phyloP scores from a whole-genome alignment of 139 green algal species.

The Chlamydomonas urium region DNA sequence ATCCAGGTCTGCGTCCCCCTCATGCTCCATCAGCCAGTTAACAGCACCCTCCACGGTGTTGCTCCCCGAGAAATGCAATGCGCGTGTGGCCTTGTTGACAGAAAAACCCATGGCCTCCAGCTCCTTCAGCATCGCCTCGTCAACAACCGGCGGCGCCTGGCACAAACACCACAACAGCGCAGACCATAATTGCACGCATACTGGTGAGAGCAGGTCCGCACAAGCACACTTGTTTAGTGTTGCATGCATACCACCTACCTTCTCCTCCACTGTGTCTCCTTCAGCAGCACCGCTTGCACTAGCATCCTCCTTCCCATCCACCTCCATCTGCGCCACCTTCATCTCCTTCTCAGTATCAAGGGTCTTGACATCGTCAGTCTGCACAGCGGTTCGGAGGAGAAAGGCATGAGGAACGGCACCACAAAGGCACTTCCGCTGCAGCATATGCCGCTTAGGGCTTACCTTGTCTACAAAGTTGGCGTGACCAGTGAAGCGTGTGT shows the following conservation, averaged over 20 bases:
- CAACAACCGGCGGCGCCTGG: constrained; percentile 63
- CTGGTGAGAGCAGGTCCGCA: not conserved
- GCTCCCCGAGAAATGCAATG: constrained; percentile 26
- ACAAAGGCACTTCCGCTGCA: not conserved
- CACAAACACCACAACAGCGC: not conserved
- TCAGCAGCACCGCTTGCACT: not conserved
- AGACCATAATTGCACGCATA: not conserved
- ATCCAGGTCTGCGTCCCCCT: constrained; percentile 70
- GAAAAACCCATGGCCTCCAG: constrained; percentile 79
- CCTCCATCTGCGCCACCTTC: constrained; percentile 47
- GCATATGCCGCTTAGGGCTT: not conserved
- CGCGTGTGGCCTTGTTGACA: constrained; percentile 28
- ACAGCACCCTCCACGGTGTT: constrained; percentile 22
- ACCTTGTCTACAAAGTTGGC: constrained; percentile 68
- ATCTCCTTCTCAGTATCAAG: constrained; percentile 77
- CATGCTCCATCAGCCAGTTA: constrained; percentile 70
- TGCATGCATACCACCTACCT: constrained; percentile 15
- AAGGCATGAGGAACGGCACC: not conserved
- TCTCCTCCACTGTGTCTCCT: constrained; percentile 13
- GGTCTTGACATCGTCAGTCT: constrained; percentile 41
- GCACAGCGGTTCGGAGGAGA: not conserved
- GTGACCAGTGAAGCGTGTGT: constrained; percentile 78
- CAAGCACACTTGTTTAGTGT: not conserved
- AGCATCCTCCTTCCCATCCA: constrained; percentile 37
- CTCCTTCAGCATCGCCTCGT: constrained; percentile 58